These are phyloP conservation scores for Aspergillus felis DNA, from an alignment of 2,329 filamentous ascomycete genomes.

Conservation along the genomic window DNA sequence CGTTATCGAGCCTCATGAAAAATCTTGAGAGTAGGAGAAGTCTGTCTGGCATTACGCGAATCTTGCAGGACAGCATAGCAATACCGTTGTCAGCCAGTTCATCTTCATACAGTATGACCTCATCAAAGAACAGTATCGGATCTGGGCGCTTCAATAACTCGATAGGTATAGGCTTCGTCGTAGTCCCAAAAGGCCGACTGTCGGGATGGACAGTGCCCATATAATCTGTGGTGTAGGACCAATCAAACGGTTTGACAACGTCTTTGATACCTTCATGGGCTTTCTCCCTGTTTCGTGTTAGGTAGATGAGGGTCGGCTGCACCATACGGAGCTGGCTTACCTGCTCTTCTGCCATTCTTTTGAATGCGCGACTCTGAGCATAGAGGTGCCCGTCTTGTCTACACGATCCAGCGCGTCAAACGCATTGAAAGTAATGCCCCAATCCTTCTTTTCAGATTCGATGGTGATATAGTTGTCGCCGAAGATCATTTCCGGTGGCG, in stretches of 20 bases:
- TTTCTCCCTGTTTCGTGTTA: conserved; percentile 58
- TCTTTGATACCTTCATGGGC: conserved; percentile 84
- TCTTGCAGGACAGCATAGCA: conserved; percentile 81
- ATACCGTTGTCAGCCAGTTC: conserved; percentile 98
- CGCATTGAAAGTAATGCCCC: conserved; percentile 77
- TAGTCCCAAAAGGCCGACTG: conserved; percentile 40
- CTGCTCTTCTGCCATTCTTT: conserved; percentile 75
- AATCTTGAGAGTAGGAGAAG: conserved; percentile 80
- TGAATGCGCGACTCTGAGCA: conserved; percentile 93
- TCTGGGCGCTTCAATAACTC: conserved; percentile 84
- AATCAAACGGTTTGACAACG: conserved; percentile 94
- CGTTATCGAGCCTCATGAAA: conserved; percentile 90
- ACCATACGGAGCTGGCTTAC: conserved; percentile 32
- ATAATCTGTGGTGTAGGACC: conserved; percentile 93
- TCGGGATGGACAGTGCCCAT: conserved; percentile 59
- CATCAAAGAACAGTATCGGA: conserved; percentile 94
- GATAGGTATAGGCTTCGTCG: conserved; percentile 66
- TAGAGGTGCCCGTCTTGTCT: conserved; percentile 85
- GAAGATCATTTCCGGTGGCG: conserved; percentile 98
- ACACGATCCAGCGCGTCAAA: conserved; percentile 84
- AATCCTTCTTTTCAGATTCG: conserved; percentile 68
- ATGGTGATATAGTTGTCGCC: conserved; percentile 85
- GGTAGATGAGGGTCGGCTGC: conserved; percentile 26
- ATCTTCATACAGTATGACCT: conserved; percentile 94
- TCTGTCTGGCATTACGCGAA: conserved; percentile 85